These are phyloP conservation scores for Linnemannia hyalina DNA, from an alignment of 192 early-diverging fungal genomes.

Conservation along the genomic window DNA sequence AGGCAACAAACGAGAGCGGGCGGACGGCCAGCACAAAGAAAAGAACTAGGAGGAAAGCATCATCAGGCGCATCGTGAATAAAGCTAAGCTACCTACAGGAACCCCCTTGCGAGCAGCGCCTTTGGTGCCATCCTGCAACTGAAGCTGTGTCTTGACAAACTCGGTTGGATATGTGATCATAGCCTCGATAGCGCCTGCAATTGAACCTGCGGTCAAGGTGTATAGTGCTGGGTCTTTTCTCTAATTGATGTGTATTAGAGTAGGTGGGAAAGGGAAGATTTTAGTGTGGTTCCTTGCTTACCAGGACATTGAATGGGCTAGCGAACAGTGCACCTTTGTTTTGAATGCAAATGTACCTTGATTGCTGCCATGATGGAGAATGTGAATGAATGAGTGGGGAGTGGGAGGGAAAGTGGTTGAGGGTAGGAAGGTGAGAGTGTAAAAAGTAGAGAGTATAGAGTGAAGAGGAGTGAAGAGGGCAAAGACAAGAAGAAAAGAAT, in stretches of 20 bases:
- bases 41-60: neutral
- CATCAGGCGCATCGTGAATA: neutral
- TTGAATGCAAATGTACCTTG: slow-evolving; percentile 4
- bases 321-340: neutral
- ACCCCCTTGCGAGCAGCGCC: slow-evolving; percentile 44
- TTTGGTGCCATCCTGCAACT: slow-evolving; percentile 77
- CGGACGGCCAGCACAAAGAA: neutral
- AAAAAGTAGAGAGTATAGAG: neutral
- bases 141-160: slow-evolving; percentile 96
- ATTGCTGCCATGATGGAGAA: neutral
- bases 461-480: neutral
- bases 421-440: neutral
- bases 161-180: slow-evolving; percentile 95
- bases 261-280: neutral
- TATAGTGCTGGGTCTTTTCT: slow-evolving; percentile 55
- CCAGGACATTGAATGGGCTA: neutral
- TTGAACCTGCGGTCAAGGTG: slow-evolving; percentile 85
- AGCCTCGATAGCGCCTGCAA: slow-evolving; percentile 94
- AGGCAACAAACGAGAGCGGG: neutral
- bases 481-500: neutral
- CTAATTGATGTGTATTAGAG: slow-evolving; percentile 2
- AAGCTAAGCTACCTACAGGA: slow-evolving; percentile 22
- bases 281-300: neutral
- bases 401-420: neutral
- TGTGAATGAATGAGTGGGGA: neutral